Percentiles rank a stretch among this genome's conserved stretches.
Conservation (phyloP, 1,284 basidiomycete species). For the Melampsora abietis-canadensis region DNA sequence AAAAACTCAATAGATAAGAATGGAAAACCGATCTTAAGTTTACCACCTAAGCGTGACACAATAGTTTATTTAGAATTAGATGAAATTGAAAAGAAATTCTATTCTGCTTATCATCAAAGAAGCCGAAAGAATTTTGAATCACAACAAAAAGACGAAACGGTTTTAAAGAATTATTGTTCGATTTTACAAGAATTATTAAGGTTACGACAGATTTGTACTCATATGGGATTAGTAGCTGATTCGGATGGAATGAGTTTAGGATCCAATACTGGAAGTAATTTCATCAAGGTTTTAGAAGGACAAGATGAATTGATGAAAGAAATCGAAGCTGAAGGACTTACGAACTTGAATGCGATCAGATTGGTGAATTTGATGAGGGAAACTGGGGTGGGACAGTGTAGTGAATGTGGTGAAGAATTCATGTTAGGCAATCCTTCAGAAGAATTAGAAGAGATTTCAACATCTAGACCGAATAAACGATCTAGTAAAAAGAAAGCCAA, state of each 20-base stretch:
- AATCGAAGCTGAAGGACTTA: slow-evolving; percentile 79
- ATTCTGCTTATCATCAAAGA: slow-evolving; percentile 79
- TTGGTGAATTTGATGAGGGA: slow-evolving; percentile 79
- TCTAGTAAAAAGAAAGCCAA: slow-evolving; percentile 44
- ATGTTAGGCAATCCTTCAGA: slow-evolving; percentile 52
- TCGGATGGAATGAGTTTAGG: slow-evolving; percentile 49
- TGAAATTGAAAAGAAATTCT: slow-evolving; percentile 75
- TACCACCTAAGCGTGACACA: slow-evolving; percentile 82
- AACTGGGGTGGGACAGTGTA: slow-evolving; percentile 78
- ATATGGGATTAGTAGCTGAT: slow-evolving; percentile 74
- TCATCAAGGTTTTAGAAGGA: not conserved
- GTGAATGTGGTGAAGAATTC: slow-evolving; percentile 78
- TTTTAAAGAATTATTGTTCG: slow-evolving; percentile 93
- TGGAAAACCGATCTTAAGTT: slow-evolving; percentile 76
- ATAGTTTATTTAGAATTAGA: slow-evolving; percentile 80
- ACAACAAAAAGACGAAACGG: slow-evolving; percentile 77
- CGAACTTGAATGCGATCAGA: slow-evolving; percentile 66
- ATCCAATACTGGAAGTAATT: slow-evolving; percentile 58
- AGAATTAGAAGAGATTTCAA: slow-evolving; percentile 58
- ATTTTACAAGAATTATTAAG: slow-evolving; percentile 93
- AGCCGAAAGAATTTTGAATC: slow-evolving; percentile 76
- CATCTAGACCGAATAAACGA: slow-evolving; percentile 46
- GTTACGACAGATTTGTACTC: slow-evolving; percentile 94
- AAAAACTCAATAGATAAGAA: slow-evolving; percentile 81
- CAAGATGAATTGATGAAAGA: slow-evolving; percentile 57